Conservation (phyloP, 805 yeast species). For the Scheffersomyces ergatensis region DNA sequence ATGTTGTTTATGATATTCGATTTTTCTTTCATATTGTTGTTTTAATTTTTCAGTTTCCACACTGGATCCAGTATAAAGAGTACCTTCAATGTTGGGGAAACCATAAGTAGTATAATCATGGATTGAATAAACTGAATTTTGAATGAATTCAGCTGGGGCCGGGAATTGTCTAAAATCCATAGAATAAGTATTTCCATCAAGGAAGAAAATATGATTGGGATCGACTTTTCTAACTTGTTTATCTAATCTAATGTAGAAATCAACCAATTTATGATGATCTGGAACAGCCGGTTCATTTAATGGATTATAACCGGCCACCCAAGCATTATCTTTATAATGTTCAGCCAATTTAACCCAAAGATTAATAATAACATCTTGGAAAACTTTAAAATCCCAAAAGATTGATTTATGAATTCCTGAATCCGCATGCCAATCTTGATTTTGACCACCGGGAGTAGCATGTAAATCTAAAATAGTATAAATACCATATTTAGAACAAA, state of each 20-base stretch:
- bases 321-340: constrained; percentile 44
- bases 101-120: constrained; percentile 48
- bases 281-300: constrained; percentile 52
- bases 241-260: constrained; percentile 38
- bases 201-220: constrained; percentile 46
- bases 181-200: constrained; percentile 52
- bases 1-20: constrained; percentile 37
- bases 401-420: constrained; percentile 45
- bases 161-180: constrained; percentile 51
- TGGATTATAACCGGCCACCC: constrained; percentile 57
- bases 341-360: constrained; percentile 46
- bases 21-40: constrained; percentile 40
- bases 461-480: constrained; percentile 50
- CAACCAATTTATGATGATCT: constrained; percentile 38
- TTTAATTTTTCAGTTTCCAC: constrained; percentile 34
- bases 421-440: constrained; percentile 55
- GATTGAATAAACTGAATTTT: constrained; percentile 48
- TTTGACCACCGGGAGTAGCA: constrained; percentile 53
- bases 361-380: constrained; percentile 45
- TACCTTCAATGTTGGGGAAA: constrained; percentile 37
- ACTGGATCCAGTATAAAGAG: constrained; percentile 30
- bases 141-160: constrained; percentile 29
- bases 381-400: constrained; percentile 49
- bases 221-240: constrained; percentile 42
- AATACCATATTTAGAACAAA: constrained; percentile 45